Conservation (phyloP, 2,329 filamentous ascomycete genomes). For the Aspergillus sp. region DNA sequence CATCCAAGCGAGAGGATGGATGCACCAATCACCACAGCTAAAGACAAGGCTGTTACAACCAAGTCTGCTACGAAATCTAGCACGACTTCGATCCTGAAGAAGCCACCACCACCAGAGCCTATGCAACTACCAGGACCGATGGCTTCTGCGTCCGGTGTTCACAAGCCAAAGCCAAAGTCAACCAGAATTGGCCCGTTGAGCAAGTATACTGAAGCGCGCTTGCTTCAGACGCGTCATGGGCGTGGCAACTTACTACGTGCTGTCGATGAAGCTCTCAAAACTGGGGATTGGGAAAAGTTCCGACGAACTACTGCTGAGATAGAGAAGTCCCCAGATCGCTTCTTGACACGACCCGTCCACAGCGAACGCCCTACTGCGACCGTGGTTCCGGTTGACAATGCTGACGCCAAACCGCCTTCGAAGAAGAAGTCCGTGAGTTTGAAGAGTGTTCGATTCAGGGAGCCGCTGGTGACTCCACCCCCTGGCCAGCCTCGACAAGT, state of each 20-base stretch:
- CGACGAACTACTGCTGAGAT: background rate
- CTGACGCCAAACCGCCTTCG: background rate
- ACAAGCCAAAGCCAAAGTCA: background rate
- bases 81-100: background rate
- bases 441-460: slow-evolving; percentile 20
- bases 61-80: background rate
- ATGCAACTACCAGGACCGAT: background rate
- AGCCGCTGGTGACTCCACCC: slow-evolving; percentile 17
- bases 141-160: background rate
- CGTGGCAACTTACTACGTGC: background rate
- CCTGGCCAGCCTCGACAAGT: background rate
- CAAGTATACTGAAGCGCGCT: slow-evolving; percentile 7
- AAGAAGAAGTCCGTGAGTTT: background rate
- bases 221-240: background rate
- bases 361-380: too few species aligned
- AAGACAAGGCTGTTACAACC: background rate
- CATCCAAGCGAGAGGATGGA: background rate
- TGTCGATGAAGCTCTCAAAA: background rate
- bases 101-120: too few species aligned
- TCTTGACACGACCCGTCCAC: background rate
- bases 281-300: background rate
- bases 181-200: slow-evolving; percentile 3
- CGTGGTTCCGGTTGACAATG: too few species aligned
- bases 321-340: background rate
- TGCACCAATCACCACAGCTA: background rate